A percentile compares a stretch with the other conserved stretches of the same genome.
These are phyloP conservation scores for Cyberlindnera meyerae DNA, from an alignment of 805 yeast species.

Conservation along the genomic window DNA sequence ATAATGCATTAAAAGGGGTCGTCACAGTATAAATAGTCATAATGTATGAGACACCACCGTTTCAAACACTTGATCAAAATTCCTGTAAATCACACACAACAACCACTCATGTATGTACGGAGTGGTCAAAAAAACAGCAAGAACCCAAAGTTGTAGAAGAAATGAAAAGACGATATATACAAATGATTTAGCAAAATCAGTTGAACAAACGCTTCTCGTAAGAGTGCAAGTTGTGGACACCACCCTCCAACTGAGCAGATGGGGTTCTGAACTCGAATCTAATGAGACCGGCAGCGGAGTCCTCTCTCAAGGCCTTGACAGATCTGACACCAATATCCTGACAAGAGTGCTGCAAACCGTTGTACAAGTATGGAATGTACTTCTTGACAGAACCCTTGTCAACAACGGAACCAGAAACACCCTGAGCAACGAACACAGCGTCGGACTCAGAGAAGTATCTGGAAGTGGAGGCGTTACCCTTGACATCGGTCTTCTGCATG, in stretches of 20 bases:
- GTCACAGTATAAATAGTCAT: slow-evolving; percentile 1
- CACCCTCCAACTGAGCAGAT: slow-evolving; percentile 98
- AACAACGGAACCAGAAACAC: slow-evolving; percentile 94
- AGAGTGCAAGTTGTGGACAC: slow-evolving; percentile 92
- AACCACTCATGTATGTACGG: no score
- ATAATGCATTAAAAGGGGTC: slow-evolving; percentile 8
- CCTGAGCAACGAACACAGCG: slow-evolving; percentile 95
- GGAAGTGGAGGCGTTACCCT: slow-evolving; percentile 96
- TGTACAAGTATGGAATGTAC: slow-evolving; percentile 88
- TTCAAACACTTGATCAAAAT: slow-evolving; percentile 3
- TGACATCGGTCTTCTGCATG: slow-evolving; percentile 83
- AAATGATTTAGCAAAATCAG: slow-evolving; percentile 5
- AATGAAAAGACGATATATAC: not conserved
- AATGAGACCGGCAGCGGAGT: slow-evolving; percentile 62
- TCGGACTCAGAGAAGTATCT: slow-evolving; percentile 97
- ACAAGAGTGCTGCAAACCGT: slow-evolving; percentile 96
- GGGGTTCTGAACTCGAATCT: slow-evolving; percentile 98
- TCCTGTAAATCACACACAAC: not conserved
- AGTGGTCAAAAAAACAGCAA: no score
- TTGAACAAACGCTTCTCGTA: slow-evolving; percentile 95
- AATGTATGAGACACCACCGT: slow-evolving; percentile 1
- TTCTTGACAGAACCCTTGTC: slow-evolving; percentile 95
- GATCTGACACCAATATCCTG: slow-evolving; percentile 93
- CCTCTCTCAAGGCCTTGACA: slow-evolving; percentile 53
- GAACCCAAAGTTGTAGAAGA: not conserved